Evolutionary conservation across 1,284 basidiomycete genomes (phyloP), one percentile per base, ranked within the genome.

Genomic region (Cryptococcus depauperatus): DNA sequence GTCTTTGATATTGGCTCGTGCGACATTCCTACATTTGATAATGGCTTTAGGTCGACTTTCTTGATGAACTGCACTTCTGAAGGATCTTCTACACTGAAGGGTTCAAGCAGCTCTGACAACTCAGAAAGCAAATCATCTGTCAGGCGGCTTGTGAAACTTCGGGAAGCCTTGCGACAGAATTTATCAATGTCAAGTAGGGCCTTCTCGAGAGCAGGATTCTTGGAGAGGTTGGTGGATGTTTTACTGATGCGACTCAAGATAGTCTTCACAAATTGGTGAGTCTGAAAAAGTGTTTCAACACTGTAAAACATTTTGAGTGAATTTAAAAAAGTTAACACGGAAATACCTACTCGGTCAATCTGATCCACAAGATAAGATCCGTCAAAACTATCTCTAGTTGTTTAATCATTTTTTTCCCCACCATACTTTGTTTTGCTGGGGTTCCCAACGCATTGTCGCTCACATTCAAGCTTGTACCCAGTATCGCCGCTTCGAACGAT

Each of bases 281-380:
- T 83, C 58, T 93, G 90, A 66, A 91, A 83, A 1, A 93, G 72
- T 7, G 90, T 76, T 61, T 92, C 89, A 57, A 83, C 78, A 59
- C 70, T 72, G 38, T 30, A 16, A 22, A 10, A 18, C 21, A 29
- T 1, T 2, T 11, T 1, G 9, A 25, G 33, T 18, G 7, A 21
- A 14, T 4, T 29, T n/a, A 8, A 29, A 9, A 29, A 29, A 19
- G 38, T 9, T 16, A 18, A 3, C 16, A 10, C 4, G n/a, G n/a
- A n/a, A 4, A 5, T 1, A 62, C 68, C 59, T 37, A 72, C 70
- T 96, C 88, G 18, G 89, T 95, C 33, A 96, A 74, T 19, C 91
- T 81, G 43, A 96, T 73, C 91, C 91, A 96, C 42, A 79, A 76
- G 9, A 82, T 76, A 44, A 93, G 74, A 59, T 89, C 84, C 3